Evolutionary conservation across 2,329 filamentous ascomycete species (phyloP), one percentile per base, ranked within the genome.

Genomic region (Colletotrichum agaves): DNA sequence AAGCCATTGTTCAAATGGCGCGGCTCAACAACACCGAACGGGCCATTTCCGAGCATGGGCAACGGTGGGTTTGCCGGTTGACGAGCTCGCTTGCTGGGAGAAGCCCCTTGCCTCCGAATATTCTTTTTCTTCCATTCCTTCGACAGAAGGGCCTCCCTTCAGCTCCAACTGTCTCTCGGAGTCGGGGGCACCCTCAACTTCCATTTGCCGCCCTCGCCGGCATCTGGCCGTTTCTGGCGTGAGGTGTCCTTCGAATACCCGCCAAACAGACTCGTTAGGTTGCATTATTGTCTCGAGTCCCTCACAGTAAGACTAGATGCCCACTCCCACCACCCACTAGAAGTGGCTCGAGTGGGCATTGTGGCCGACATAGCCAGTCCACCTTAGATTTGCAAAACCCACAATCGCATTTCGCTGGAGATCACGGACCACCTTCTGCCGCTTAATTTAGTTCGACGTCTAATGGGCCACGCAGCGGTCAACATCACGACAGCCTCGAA

Each of bases 61-160:
- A 52, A 53, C 41, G 43, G 58, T 44, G 19, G 56, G 39, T 43
- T 62, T 35, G 23, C 17, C 23, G 59, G 52, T 52, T 67, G 23
- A 35, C 52, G 46, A 37, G 37, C 58, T 67, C 50, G 59, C 59
- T 57, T 57, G 59, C 58, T 53, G 47, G 37, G 13, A 44, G 23
- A 35, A 10, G 37, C 60, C 65, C 65, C 65, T 68, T 68, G 65
- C 63, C 47, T 59, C 53, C 53, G 61, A 64, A 55, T 33, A 33
- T 55, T 68, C 53, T 53, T 49, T 68, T 53, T 21, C 53, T 65
- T 65, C 65, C 49, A 59, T 68, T 68, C 65, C 65, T 49, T 49
- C 35, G 37, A 59, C 31, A 33, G 53, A 55, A 39, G 53, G 27
- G 19, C n/a, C 19, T 41, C 33, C 46, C 35, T 49, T 61, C 46